phyloP scores from a whole-genome alignment of 164 flowering plant species.

The Berberis vulgaris region DNA sequence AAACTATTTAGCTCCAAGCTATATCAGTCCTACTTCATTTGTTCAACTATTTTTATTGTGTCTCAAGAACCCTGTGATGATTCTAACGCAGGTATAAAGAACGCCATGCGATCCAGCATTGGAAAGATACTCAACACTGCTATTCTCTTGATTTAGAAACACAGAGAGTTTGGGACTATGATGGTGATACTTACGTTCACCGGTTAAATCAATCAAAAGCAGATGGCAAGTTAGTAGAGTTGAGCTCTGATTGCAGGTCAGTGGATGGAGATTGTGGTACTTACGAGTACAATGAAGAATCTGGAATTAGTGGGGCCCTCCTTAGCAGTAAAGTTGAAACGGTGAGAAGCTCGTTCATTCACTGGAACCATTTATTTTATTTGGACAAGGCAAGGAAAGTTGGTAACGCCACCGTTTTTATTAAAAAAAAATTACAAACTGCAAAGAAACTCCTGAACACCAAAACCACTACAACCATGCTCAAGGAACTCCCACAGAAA shows the following conservation, averaged over 20 bases:
- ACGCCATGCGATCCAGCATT: constrained; percentile 81
- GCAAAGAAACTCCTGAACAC: too few species aligned
- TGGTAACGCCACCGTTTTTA: too few species aligned
- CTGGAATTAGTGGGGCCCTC: constrained; percentile 59
- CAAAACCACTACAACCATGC: too few species aligned
- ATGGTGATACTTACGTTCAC: constrained; percentile 86
- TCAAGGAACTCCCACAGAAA: too few species aligned
- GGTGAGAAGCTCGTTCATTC: constrained; percentile 21
- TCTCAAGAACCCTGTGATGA: background rate
- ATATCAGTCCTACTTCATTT: background rate
- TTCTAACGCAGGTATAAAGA: constrained; percentile 62
- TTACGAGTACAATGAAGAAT: constrained; percentile 57
- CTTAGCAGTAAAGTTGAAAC: constrained; percentile 77
- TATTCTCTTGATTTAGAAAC: constrained; percentile 81
- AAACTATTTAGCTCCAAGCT: too few species aligned
- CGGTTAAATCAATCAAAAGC: constrained; percentile 80
- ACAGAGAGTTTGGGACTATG: constrained; percentile 97
- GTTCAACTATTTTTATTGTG: background rate
- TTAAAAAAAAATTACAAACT: too few species aligned
- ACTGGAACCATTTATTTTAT: background rate
- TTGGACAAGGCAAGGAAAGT: too few species aligned
- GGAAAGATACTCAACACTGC: constrained; percentile 76
- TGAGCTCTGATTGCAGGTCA: constrained; percentile 40
- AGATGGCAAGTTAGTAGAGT: constrained; percentile 55
- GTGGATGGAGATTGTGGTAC: constrained; percentile 55